phyloP scores from a whole-genome alignment of 352 stramenopile genomes.

The Lagenidium giganteum region DNA sequence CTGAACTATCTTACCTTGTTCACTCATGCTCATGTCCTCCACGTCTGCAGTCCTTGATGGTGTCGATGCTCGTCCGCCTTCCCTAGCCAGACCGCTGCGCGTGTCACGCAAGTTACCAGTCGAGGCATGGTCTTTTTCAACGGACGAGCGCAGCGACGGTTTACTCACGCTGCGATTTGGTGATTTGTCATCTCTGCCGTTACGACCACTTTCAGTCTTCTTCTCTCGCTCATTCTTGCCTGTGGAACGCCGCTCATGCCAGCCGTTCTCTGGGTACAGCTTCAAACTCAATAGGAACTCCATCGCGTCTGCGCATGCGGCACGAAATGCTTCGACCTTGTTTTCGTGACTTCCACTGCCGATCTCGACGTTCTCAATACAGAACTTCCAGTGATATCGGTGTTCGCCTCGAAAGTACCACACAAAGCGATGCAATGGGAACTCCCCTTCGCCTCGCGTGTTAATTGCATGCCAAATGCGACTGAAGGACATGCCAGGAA shows the following conservation, averaged over 20 bases:
- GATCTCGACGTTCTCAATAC: constrained; percentile 58
- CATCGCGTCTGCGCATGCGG: constrained; percentile 33
- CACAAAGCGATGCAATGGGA: constrained; percentile 33
- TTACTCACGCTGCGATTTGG: no score
- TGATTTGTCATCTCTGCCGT: no score
- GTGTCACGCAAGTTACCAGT: no score
- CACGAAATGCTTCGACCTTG: constrained; percentile 40
- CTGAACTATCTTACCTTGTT: no score
- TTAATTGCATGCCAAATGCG: constrained; percentile 56
- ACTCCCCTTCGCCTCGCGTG: constrained; percentile 11
- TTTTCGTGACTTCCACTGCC: constrained; percentile 57
- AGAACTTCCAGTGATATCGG: constrained; percentile 60
- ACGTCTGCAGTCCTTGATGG: no score
- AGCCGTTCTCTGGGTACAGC: constrained; percentile 9
- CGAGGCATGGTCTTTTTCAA: no score
- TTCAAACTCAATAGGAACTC: constrained; percentile 28
- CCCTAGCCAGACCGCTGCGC: no score
- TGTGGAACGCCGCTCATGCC: constrained; percentile 7
- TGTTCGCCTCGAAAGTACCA: constrained; percentile 42
- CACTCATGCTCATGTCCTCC: no score
- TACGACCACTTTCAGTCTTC: no score
- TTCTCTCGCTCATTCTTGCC: constrained; percentile 5
- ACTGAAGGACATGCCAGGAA: constrained; percentile 36
- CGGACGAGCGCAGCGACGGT: no score
- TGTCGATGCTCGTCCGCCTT: no score